phyloP scores from a whole-genome alignment of 306 rosid genomes.

The Begonia peltatifolia region DNA sequence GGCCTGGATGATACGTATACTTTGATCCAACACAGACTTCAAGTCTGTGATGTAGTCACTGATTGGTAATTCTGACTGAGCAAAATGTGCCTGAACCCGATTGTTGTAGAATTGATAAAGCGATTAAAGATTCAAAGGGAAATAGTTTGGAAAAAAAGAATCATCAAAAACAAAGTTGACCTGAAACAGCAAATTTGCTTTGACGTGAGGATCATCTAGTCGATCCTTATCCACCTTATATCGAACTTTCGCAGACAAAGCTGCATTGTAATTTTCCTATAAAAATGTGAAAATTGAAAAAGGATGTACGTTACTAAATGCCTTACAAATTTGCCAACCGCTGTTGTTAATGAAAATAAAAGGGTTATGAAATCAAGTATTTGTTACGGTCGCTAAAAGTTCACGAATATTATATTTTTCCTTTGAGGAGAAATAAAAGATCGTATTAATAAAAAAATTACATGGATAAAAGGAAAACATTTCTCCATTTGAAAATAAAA shows the following conservation, averaged over 20 bases:
- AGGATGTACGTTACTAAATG: too few relatives aligned
- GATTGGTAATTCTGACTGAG: conserved; percentile 84
- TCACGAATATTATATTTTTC: too few relatives aligned
- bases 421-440: too few relatives aligned
- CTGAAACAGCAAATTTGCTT: conserved; percentile 89
- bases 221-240: conserved; percentile 70
- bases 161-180: conserved; percentile 29
- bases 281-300: background rate
- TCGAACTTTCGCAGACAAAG: conserved; percentile 59
- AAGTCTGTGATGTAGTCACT: conserved; percentile 86
- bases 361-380: too few relatives aligned
- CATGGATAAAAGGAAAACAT: too few relatives aligned
- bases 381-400: too few relatives aligned
- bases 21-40: conserved; percentile 92
- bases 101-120: conserved; percentile 5
- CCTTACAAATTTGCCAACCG: too few relatives aligned
- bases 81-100: conserved; percentile 70
- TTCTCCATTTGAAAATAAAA: too few relatives aligned
- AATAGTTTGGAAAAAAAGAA: conserved; percentile 1
- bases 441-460: too few relatives aligned
- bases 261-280: conserved; percentile 77
- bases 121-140: conserved; percentile 8
- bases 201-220: conserved; percentile 80
- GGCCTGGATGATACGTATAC: conserved; percentile 93
- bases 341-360: too few relatives aligned